A percentile compares a stretch with the other conserved stretches of the same genome.
phyloP scores from a whole-genome alignment of 208 protist species.

The Trypanosoma mega region DNA sequence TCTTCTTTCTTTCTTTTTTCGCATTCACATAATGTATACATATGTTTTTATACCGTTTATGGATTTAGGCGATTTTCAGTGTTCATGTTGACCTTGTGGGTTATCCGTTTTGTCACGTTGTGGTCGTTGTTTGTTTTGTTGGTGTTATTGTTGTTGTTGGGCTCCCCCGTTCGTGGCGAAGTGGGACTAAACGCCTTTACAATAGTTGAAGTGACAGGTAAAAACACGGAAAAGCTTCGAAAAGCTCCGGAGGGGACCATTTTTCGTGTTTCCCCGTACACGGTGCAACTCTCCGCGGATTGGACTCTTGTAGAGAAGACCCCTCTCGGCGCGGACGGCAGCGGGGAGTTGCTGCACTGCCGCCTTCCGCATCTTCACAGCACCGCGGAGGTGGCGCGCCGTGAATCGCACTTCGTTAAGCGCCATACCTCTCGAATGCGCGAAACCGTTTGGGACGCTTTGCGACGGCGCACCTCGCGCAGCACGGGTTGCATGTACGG shows the following conservation, averaged over 20 bases:
- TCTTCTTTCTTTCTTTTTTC: constrained; percentile 10
- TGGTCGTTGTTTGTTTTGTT: not conserved
- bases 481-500: constrained; percentile 63
- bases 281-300: constrained; percentile 54
- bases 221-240: constrained; percentile 6
- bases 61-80: constrained; percentile 4
- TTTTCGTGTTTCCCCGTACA: constrained; percentile 31
- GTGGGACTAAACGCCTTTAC: constrained; percentile 17
- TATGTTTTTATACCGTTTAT: constrained; percentile 17
- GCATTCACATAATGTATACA: constrained; percentile 16
- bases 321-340: not conserved
- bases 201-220: constrained; percentile 15
- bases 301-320: constrained; percentile 74
- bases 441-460: constrained; percentile 35
- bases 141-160: not conserved
- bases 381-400: constrained; percentile 15
- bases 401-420: constrained; percentile 34
- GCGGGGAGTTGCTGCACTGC: constrained; percentile 64
- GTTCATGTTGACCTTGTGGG: too few species aligned
- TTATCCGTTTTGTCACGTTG: too few species aligned
- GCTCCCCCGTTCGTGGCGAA: not conserved
- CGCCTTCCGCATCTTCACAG: constrained; percentile 65
- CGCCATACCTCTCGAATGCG: constrained; percentile 26
- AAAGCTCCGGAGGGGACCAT: constrained; percentile 5
- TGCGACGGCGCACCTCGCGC: constrained; percentile 17